phyloP scores from a whole-genome alignment of 1,284 basidiomycete species.

The Neotropicomus parvogracilis region DNA sequence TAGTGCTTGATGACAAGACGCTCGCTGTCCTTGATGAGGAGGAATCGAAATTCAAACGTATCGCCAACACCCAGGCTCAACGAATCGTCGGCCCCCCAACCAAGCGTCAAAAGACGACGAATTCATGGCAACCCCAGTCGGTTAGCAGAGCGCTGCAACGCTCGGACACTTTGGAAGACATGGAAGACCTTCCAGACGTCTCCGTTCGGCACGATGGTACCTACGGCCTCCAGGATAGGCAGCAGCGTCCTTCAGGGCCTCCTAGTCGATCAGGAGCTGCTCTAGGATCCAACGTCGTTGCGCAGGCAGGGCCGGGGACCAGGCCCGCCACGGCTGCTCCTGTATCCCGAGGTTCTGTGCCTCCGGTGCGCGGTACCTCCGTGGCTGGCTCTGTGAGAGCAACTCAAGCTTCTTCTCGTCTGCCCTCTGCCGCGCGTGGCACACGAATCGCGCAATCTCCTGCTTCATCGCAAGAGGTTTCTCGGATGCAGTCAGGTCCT shows the following conservation, averaged over 20 bases:
- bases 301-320: constrained; percentile 4
- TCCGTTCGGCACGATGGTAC: constrained; percentile 43
- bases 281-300: constrained; percentile 5
- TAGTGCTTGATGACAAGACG: constrained; percentile 59
- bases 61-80: constrained; percentile 22
- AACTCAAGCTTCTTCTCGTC: constrained; percentile 13
- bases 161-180: constrained; percentile 35
- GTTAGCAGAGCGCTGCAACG: constrained; percentile 7
- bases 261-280: constrained; percentile 10
- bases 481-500: constrained; percentile 15
- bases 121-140: constrained; percentile 31
- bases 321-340: constrained; percentile 8
- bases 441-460: constrained; percentile 15
- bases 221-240: constrained; percentile 34
- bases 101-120: constrained; percentile 55
- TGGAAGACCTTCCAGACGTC: constrained; percentile 57
- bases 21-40: constrained; percentile 58
- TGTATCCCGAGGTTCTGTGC: constrained; percentile 10
- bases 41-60: constrained; percentile 48
- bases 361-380: constrained; percentile 13
- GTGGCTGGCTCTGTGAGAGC: constrained; percentile 12
- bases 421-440: constrained; percentile 17
- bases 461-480: constrained; percentile 23
- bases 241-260: constrained; percentile 11
- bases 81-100: constrained; percentile 36